Evolutionary conservation across 2,329 filamentous ascomycete genomes (phyloP).

Genomic region (Fusarium foetens): DNA sequence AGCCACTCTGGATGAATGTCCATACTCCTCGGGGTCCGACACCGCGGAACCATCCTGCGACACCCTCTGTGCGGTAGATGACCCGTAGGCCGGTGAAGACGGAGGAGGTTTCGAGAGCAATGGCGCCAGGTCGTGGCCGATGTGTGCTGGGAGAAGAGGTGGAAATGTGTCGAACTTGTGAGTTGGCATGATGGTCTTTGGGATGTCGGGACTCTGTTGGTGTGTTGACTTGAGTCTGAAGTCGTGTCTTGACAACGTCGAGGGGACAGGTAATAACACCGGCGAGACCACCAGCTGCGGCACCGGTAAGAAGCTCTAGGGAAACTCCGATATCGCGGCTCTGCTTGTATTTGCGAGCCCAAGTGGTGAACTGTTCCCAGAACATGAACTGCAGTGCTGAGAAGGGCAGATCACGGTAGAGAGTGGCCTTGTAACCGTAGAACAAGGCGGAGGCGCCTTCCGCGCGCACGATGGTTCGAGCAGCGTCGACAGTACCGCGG

Average conservation of each 20-base stretch:
- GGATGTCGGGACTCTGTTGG: constrained; percentile 43
- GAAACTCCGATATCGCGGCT: constrained; percentile 85
- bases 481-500: constrained; percentile 83
- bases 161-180: constrained; percentile 79
- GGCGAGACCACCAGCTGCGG: constrained; percentile 88
- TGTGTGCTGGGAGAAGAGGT: constrained; percentile 90
- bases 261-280: constrained; percentile 95
- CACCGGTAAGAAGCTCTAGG: constrained; percentile 89
- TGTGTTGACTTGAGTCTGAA: constrained; percentile 85
- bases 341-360: constrained; percentile 82
- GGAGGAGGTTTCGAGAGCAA: constrained; percentile 87
- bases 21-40: constrained; percentile 93
- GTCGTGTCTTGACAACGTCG: constrained; percentile 95
- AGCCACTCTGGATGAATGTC: constrained; percentile 97
- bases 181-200: constrained; percentile 51
- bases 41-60: constrained; percentile 92
- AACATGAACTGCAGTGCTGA: constrained; percentile 98
- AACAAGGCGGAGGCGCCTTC: constrained; percentile 91
- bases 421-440: constrained; percentile 95
- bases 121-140: constrained; percentile 79
- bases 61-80: constrained; percentile 90
- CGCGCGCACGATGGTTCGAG: constrained; percentile 81
- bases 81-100: constrained; percentile 84
- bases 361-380: constrained; percentile 90
- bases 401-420: constrained; percentile 94